Conservation (phyloP, 352 stramenopile species). For the Thalassiosira mediterranea region DNA sequence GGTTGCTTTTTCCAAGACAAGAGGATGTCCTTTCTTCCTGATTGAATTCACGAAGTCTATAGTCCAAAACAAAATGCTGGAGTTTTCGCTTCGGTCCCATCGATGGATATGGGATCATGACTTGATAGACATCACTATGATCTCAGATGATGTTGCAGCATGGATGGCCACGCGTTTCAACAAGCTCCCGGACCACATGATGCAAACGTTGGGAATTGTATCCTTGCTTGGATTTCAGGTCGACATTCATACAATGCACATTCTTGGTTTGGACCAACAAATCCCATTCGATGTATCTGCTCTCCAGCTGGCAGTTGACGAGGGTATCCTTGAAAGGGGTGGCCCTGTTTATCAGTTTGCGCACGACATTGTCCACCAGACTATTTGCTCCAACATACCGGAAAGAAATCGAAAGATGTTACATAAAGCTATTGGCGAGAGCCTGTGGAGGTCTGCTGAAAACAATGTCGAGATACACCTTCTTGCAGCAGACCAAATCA, state of each 20-base stretch:
- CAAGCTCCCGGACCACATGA: constrained; percentile 9
- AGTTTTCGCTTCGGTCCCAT: constrained; percentile 26
- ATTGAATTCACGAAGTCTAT: too few relatives aligned
- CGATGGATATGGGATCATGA: constrained; percentile 35
- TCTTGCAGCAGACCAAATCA: constrained; percentile 40
- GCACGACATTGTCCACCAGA: constrained; percentile 33
- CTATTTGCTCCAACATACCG: constrained; percentile 20
- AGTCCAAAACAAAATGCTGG: too few relatives aligned
- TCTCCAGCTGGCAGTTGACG: not conserved
- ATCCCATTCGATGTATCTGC: not conserved
- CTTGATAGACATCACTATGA: constrained; percentile 29
- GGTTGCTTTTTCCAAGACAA: too few relatives aligned
- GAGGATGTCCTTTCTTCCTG: too few relatives aligned
- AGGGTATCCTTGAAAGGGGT: constrained; percentile 31
- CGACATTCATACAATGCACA: not conserved
- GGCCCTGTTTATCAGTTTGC: constrained; percentile 36
- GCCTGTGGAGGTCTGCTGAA: constrained; percentile 1
- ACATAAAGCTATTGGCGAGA: constrained; percentile 29
- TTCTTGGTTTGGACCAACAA: not conserved
- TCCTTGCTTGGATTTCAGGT: constrained; percentile 25
- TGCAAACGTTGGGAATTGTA: constrained; percentile 19
- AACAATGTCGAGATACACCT: not conserved
- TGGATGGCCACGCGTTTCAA: constrained; percentile 13
- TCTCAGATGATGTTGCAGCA: constrained; percentile 25
- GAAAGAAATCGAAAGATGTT: not conserved